Conservation (phyloP, 2,329 filamentous ascomycete species). For the Trichoderma afroharzianum region DNA sequence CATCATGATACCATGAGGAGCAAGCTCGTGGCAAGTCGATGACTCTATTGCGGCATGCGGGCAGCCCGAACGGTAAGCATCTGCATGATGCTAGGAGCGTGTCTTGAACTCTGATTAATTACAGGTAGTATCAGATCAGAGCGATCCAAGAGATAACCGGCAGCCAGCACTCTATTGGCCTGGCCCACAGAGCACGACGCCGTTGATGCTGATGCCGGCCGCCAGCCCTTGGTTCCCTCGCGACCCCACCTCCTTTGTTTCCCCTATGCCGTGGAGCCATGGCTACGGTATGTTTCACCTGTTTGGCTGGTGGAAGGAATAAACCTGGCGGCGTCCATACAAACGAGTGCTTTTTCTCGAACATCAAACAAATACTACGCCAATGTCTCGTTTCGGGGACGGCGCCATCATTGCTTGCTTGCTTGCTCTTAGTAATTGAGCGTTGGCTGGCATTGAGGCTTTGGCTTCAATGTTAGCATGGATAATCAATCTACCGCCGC, state of each 20-base stretch:
- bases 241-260: conserved; percentile 4
- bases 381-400: background rate
- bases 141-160: conserved; percentile 4
- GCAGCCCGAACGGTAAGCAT: background rate
- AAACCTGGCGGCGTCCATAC: background rate
- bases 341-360: background rate
- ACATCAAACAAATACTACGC: background rate
- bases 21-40: background rate
- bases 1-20: background rate
- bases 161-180: background rate
- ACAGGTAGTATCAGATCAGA: background rate
- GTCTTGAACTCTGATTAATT: background rate
- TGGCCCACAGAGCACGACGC: background rate
- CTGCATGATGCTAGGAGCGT: background rate
- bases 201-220: background rate
- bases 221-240: background rate
- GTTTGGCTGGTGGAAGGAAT: background rate
- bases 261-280: conserved; percentile 3
- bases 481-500: background rate
- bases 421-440: background rate
- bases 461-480: background rate
- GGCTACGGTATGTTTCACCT: conserved; percentile 12
- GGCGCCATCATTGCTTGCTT: background rate
- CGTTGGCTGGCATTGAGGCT: background rate
- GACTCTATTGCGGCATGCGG: background rate